Base-by-base conservation (phyloP, 2,329 filamentous ascomycete genomes). In the Juglanconis oblonga region DNA sequence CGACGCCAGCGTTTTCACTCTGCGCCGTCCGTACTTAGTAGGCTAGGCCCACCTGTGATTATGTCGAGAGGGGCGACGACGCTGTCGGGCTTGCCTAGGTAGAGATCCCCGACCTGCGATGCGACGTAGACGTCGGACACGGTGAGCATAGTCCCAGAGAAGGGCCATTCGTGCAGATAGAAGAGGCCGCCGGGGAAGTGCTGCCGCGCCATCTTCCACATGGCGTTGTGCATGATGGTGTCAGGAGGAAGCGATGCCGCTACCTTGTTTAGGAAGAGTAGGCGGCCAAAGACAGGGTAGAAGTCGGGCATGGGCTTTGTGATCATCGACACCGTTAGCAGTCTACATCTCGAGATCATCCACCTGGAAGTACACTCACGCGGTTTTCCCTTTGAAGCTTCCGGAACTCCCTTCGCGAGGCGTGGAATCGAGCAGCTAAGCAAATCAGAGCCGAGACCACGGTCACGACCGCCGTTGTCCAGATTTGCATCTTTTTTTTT, bases 1-100 rank as follows among this genome's bases (percentile, higher is more conserved):
- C 57, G 49, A 1, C 67, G 66, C 66, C 65, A 68, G 55, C 64
- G 59, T 61, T 69, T 69, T 65, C 67, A 70, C 10, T 47, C 40
- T 3, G 45, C 4, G 5, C 54, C 54, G 6, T 57, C 47, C 31
- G 32, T 33, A 33, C 45, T 57, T 11, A 57, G 2, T 11, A 57
- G 47, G 35, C 47, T 57, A 3, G 45, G 45, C 4, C 54, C 54
- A n/a, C 54, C 54, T 17, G 44, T 72, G 35, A 68, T 67, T 24
- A 57, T 62, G 49, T 67, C 69, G 2, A 70, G 53, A 9, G 56
- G 38, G 2, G 62, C 63, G 10, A 59, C 40, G 5, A 71, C 65
- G 44, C 63, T 65, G n/a, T 69, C 65, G 0, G 65, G 66, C 17
- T 67, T 68, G 54, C 62, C 59, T 24, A 67, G 58, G 17, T 50